A percentile compares a stretch with the other conserved stretches of the same genome.
Evolutionary conservation across 2,329 filamentous ascomycete species (phyloP).

Genomic region (Xylariaceae sp.): DNA sequence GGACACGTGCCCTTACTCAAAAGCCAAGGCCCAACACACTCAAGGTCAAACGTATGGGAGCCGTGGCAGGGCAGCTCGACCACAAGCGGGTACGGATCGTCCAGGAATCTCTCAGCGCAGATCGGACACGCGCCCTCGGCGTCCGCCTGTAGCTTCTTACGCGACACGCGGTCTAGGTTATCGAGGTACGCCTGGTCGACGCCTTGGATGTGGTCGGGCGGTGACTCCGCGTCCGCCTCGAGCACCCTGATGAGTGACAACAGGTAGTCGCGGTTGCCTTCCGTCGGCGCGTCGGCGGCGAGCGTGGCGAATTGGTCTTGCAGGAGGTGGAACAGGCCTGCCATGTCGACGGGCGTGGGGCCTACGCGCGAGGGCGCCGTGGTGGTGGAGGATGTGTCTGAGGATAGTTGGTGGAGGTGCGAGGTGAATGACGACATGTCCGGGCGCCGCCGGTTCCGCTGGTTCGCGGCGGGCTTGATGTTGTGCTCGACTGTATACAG

Average conservation of each 20-base stretch:
- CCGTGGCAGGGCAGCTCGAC: slow-evolving; percentile 68
- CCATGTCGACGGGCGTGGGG: slow-evolving; percentile 65
- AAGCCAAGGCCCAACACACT: slow-evolving; percentile 71
- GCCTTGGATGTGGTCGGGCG: slow-evolving; percentile 58
- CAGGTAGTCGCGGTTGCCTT: slow-evolving; percentile 57
- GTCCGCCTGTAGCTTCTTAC: slow-evolving; percentile 50
- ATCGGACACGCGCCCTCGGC: slow-evolving; percentile 64
- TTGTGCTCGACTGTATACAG: slow-evolving; percentile 64
- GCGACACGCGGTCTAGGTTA: slow-evolving; percentile 61
- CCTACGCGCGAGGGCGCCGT: slow-evolving; percentile 58
- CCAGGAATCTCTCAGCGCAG: slow-evolving; percentile 65
- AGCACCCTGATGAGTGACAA: slow-evolving; percentile 54
- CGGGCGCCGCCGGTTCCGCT: slow-evolving; percentile 55
- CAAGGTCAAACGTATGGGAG: slow-evolving; percentile 66
- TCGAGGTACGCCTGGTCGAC: slow-evolving; percentile 66
- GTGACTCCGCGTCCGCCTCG: slow-evolving; percentile 57
- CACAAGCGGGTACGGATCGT: slow-evolving; percentile 67
- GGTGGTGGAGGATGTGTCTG: slow-evolving; percentile 40
- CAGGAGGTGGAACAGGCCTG: slow-evolving; percentile 62
- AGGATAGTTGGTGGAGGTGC: slow-evolving; percentile 59
- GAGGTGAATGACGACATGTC: slow-evolving; percentile 70
- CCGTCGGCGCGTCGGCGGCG: slow-evolving; percentile 54
- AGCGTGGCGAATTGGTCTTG: slow-evolving; percentile 63
- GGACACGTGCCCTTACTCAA: slow-evolving; percentile 68
- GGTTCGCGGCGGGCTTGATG: slow-evolving; percentile 53